Evolutionary conservation across 495 filamentous ascomycete species (phyloP), one percentile per base, ranked within the genome.

Genomic region (Chaetomium cochliodes): DNA sequence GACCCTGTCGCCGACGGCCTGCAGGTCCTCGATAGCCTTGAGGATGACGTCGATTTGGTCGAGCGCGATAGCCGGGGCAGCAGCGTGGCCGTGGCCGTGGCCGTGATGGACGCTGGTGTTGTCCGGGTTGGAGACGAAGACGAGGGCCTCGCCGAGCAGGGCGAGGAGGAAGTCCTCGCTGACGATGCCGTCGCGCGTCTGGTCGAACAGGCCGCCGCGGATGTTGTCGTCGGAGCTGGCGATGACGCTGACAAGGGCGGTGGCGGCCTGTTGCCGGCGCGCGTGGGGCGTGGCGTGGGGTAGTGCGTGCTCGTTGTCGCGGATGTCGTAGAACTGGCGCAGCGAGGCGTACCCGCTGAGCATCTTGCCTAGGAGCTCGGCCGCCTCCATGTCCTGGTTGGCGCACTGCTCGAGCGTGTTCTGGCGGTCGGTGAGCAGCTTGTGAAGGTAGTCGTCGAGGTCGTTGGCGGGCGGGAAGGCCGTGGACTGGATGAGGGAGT

Each of bases 321-420:
- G 86, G 46, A 91, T 84, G 67, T 92, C 88, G 74, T 96, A 97
- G 77, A 92, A 96, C 66, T 87, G 87, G 18, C 92, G 86, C 7
- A 97, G 80, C 0, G 89, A 92, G 41, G 92, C 93, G 69, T 96
- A 97, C 41, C 93, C 93, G 72, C 88, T 92, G n/a, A 96, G 84
- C 71, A 91, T 87, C 64, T 85, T 88, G 55, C 90, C 89, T 2
- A 97, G 80, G 12, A 94, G 85, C 61, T 86, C 81, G 25, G 92
- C 92, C 12, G 90, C 92, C 68, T 92, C 88, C 42, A 85, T 78
- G 72, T 96, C 92, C 20, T 84, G 76, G 33, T 80, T 77, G 0
- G 88, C 87, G 55, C 90, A 83, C 18, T 83, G 74, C 37, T 85
- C 83, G 33, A 96, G 80, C 13, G 87, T 86, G 13, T 81, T 68